Evolutionary conservation across 148 eudicot species (phyloP).

Genomic region (Cornus kousa): DNA sequence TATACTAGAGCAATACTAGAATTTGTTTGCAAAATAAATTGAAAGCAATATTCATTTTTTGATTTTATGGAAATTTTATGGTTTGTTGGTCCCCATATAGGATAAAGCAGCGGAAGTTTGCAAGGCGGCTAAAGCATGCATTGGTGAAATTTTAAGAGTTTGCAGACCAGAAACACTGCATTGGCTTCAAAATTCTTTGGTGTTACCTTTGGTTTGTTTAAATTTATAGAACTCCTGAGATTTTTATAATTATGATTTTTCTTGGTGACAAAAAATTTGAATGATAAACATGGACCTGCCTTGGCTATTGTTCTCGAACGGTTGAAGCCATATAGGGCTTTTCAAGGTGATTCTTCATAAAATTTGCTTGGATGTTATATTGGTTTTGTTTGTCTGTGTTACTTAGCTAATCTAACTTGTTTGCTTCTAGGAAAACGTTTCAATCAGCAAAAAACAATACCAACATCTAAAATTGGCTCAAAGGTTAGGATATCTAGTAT

Average conservation of each 20-base stretch:
- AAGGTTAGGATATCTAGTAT: slow-evolving; percentile 56
- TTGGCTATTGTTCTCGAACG: too few relatives aligned
- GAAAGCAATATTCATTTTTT: background rate
- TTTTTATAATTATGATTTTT: slow-evolving; percentile 7
- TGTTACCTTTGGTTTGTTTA: background rate
- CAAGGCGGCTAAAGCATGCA: too few relatives aligned
- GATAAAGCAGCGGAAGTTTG: too few relatives aligned
- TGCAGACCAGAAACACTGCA: slow-evolving; percentile 28
- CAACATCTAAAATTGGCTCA: slow-evolving; percentile 48
- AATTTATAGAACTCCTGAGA: background rate
- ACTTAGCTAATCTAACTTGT: slow-evolving; percentile 4
- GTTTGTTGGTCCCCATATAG: too few relatives aligned
- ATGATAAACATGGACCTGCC: too few relatives aligned
- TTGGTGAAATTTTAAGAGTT: too few relatives aligned
- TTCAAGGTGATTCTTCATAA: slow-evolving; percentile 6
- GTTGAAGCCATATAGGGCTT: too few relatives aligned
- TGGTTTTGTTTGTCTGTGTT: background rate
- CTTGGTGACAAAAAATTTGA: slow-evolving; percentile 45
- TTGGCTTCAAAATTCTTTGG: background rate
- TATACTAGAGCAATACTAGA: background rate
- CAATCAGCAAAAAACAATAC: slow-evolving; percentile 44
- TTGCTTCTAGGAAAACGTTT: slow-evolving; percentile 41
- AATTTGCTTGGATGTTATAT: background rate
- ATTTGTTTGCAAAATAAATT: background rate
- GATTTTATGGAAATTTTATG: too few relatives aligned